Evolutionary conservation across 75 land plant genomes (phyloP).

Genomic region (Sequoiadendron giganteum): DNA sequence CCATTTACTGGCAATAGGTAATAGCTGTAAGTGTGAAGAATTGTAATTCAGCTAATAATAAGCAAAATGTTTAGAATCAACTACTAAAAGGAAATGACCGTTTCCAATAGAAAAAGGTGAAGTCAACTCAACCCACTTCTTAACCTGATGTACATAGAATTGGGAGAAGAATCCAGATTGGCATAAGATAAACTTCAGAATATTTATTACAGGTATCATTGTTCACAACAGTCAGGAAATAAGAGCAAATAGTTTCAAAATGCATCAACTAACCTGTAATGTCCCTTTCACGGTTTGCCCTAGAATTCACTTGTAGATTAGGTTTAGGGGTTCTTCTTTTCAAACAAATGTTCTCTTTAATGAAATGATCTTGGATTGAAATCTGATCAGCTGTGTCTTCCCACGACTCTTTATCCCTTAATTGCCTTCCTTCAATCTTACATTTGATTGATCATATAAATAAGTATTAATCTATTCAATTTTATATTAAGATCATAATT

Average conservation of each 20-base stretch:
- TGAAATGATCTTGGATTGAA: no score
- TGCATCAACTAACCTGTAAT: no score
- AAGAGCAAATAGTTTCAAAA: not conserved
- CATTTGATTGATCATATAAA: no score
- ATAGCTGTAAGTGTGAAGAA: not conserved
- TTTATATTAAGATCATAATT: no score
- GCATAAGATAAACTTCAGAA: not conserved
- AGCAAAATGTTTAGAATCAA: not conserved
- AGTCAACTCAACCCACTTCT: not conserved
- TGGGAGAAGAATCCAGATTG: not conserved
- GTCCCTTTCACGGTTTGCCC: no score
- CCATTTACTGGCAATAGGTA: not conserved
- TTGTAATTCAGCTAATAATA: not conserved
- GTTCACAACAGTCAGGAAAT: not conserved
- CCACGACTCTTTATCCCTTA: no score
- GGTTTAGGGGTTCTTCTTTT: no score
- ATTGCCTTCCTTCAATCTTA: no score
- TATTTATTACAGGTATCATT: not conserved
- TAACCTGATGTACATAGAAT: not conserved
- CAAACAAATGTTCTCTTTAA: no score
- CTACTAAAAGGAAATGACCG: not conserved
- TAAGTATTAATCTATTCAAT: no score
- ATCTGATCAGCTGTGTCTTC: no score
- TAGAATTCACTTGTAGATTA: no score
- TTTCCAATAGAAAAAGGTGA: not conserved